Base-by-base conservation (phyloP, 176 grass and related monocot species). In the Themeda triandra region DNA sequence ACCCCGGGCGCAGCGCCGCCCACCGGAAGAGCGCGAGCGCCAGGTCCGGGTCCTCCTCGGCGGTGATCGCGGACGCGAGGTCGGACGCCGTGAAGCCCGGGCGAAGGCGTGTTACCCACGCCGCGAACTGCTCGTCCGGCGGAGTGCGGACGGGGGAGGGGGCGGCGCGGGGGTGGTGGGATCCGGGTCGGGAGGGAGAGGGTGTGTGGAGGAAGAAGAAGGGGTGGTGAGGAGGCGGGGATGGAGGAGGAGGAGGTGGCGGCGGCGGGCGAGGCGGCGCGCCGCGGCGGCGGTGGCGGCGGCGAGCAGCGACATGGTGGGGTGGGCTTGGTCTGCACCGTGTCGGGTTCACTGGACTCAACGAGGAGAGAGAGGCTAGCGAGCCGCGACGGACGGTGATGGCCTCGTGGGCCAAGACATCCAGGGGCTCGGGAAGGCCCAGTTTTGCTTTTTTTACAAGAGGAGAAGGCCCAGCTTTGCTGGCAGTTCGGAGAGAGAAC, bases 11-110 rank as follows among this genome's bases (percentile, higher is more conserved):
- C 75, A 98, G 96, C 29, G 83, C 84, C 3, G 91, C 92, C 96
- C 91, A 98, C 27, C 93, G 96, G 83, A 98, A 98, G 85, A 98
- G 93, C 40, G 92, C 91, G 54, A 94, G 91, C 21, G 93, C 93
- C 17, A 98, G 87, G 80, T 95, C 89, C 0, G 91, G 89, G 63
- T 98, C 96, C 2, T n/a, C 13, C 70, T 93, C 87, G 33, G 86
- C 81, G 66, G 86, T 59, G 79, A 98, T 77, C 19, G 96, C 93
- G 39, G 41, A 45, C 18, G 91, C 89, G 7, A 94, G 87, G 69
- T 95, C 93, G 46, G 42, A 49, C 2, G 86, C 76, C 19, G 91
- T 93, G 87, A 95, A 98, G 23, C 96, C 93, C 15, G 87, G 91
- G 17, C 87, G 88, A 69, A 95, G 93, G 45, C 92, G 85, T 21